Evolutionary conservation across 768 basidiomycete species (phyloP).

Genomic region (Boletus pseudopeckii): DNA sequence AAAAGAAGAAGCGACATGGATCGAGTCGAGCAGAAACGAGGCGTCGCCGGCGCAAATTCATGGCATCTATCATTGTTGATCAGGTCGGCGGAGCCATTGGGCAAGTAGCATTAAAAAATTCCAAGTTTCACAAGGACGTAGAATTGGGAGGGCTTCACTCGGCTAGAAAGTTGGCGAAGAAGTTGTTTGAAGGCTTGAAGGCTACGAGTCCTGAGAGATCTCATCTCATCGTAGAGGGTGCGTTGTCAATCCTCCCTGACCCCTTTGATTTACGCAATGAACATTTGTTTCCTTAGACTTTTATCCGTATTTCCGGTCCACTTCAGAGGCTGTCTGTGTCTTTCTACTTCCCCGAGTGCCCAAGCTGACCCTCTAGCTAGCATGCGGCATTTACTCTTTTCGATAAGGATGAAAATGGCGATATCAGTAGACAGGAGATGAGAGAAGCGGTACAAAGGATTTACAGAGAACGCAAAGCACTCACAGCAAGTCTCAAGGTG

Average conservation of each 20-base stretch:
- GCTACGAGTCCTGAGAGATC: slow-evolving; percentile 56
- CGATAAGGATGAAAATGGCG: slow-evolving; percentile 82
- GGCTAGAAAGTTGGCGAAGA: slow-evolving; percentile 63
- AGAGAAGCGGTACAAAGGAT: slow-evolving; percentile 78
- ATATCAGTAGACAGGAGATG: slow-evolving; percentile 76
- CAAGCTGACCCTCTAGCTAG: slow-evolving; percentile 32
- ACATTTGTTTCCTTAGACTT: slow-evolving; percentile 50
- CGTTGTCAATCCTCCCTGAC: slow-evolving; percentile 7
- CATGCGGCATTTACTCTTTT: slow-evolving; percentile 68
- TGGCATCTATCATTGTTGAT: slow-evolving; percentile 69
- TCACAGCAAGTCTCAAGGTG: slow-evolving; percentile 69
- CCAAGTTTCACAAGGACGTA: slow-evolving; percentile 53
- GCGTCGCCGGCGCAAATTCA: slow-evolving; percentile 45
- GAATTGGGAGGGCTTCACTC: slow-evolving; percentile 58
- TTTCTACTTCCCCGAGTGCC: not conserved
- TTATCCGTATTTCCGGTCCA: slow-evolving; percentile 68
- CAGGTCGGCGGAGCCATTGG: slow-evolving; percentile 63
- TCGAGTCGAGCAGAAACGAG: slow-evolving; percentile 32
- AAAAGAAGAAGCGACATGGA: slow-evolving; percentile 15
- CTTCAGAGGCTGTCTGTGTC: slow-evolving; percentile 59
- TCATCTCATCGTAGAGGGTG: slow-evolving; percentile 67
- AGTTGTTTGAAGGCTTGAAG: slow-evolving; percentile 61
- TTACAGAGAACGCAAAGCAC: slow-evolving; percentile 71
- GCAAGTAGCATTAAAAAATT: slow-evolving; percentile 67
- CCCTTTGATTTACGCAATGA: not conserved